phyloP scores from a whole-genome alignment of 352 stramenopile species.

The Globisporangium uncinulatum region DNA sequence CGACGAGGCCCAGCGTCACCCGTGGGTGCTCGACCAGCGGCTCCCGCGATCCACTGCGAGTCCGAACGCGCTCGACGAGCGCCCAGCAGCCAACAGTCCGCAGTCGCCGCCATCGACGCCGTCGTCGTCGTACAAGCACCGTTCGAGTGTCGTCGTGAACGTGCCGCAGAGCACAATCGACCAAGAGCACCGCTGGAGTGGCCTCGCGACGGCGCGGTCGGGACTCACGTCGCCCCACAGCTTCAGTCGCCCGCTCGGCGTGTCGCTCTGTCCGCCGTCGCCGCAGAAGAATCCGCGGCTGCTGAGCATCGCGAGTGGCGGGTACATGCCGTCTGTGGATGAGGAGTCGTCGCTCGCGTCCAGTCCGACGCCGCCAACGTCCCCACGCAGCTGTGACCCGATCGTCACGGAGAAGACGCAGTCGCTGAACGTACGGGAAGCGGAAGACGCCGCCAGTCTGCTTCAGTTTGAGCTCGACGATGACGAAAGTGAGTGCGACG shows the following conservation, averaged over 20 bases:
- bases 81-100: constrained; percentile 9
- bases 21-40: constrained; percentile 59
- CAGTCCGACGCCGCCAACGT: constrained; percentile 41
- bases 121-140: constrained; percentile 22
- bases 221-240: constrained; percentile 16
- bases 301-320: constrained; percentile 18
- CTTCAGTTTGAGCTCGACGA: constrained; percentile 13
- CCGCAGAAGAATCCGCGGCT: constrained; percentile 32
- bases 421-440: constrained; percentile 4
- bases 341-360: constrained; percentile 57
- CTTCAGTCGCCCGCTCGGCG: constrained; percentile 19
- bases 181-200: constrained; percentile 26
- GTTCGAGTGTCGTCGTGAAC: constrained; percentile 31
- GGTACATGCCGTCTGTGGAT: constrained; percentile 73
- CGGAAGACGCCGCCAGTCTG: neutral
- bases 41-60: constrained; percentile 20
- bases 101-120: constrained; percentile 11
- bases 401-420: neutral
- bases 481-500: neutral
- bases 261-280: constrained; percentile 32
- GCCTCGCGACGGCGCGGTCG: constrained; percentile 3
- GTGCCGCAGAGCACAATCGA: constrained; percentile 32
- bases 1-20: constrained; percentile 62
- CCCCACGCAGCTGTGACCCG: constrained; percentile 18
- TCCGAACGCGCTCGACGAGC: constrained; percentile 8